Evolutionary conservation across 2,329 filamentous ascomycete genomes (phyloP).

Genomic region (Hypoxylon rubiginosum): DNA sequence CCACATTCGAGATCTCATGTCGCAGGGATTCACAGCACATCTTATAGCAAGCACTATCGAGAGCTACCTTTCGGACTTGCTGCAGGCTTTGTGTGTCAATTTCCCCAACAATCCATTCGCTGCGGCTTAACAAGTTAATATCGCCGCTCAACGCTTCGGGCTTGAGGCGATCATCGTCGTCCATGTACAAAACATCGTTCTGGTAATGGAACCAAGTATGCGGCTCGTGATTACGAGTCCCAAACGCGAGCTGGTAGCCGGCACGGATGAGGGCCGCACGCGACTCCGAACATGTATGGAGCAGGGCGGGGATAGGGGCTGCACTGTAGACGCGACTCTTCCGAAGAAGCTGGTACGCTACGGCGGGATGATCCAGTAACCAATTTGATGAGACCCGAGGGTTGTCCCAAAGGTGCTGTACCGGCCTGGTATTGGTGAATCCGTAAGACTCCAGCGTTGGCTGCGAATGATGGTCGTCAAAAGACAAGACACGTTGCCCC

Average conservation of each 20-base stretch:
- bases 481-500: background rate
- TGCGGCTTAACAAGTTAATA: background rate
- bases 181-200: conserved; percentile 12
- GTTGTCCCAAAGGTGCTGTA: background rate
- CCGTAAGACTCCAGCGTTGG: background rate
- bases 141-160: background rate
- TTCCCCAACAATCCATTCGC: background rate
- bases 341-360: conserved; percentile 8
- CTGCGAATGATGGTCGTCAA: background rate
- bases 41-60: background rate
- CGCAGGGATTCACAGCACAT: background rate
- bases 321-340: conserved; percentile 11
- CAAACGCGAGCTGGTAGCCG: conserved; percentile 26
- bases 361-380: conserved; percentile 1
- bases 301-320: conserved; percentile 21
- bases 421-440: background rate
- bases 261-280: conserved; percentile 6
- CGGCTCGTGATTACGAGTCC: conserved; percentile 15
- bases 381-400: conserved; percentile 15
- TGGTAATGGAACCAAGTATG: conserved; percentile 30
- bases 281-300: conserved; percentile 23
- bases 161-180: background rate
- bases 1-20: background rate
- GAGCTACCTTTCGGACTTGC: conserved; percentile 5
- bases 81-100: conserved; percentile 6